Conservation (phyloP, 2,329 filamentous ascomycete species). For the Blumeria hordei region DNA sequence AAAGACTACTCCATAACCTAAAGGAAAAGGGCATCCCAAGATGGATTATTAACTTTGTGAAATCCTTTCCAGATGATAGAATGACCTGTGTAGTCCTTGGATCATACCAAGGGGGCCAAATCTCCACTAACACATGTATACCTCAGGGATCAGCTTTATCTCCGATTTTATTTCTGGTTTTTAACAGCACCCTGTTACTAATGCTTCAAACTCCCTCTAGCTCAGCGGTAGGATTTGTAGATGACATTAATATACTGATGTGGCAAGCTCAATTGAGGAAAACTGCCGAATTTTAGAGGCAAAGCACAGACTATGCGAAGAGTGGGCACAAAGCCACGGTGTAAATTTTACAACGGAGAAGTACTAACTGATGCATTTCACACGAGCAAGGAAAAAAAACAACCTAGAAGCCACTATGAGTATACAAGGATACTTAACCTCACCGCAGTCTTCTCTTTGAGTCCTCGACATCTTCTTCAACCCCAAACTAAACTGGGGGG, state of each 20-base stretch:
- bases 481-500: no score
- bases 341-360: not conserved
- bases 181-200: not conserved
- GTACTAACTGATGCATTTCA: not conserved
- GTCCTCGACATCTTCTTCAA: no score
- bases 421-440: no score
- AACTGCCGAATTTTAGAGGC: not conserved
- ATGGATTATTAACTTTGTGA: not conserved
- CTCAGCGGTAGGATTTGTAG: not conserved
- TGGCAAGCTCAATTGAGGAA: not conserved
- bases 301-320: not conserved
- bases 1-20: not conserved
- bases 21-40: not conserved
- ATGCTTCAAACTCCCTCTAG: not conserved
- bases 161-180: not conserved
- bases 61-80: not conserved
- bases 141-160: not conserved
- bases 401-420: no score
- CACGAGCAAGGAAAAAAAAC: not conserved
- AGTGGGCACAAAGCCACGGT: not conserved
- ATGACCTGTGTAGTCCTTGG: not conserved
- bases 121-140: not conserved
- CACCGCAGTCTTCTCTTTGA: no score
- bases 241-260: not conserved
- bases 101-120: not conserved